Evolutionary conservation across 2,329 filamentous ascomycete genomes (phyloP).

Genomic region (Beauveria caledonica): DNA sequence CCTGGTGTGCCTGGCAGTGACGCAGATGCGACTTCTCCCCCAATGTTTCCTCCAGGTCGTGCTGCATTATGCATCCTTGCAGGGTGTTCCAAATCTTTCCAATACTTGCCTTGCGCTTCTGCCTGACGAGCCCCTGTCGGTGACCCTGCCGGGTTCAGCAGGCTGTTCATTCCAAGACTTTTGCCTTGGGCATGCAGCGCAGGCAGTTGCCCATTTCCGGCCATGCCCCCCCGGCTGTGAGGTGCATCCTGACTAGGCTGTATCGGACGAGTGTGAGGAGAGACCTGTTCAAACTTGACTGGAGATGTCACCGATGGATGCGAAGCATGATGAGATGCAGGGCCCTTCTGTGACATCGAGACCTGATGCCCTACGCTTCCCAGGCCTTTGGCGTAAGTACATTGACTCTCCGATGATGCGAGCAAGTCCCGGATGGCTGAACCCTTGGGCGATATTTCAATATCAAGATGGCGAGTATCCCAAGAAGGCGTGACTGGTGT

Average conservation of each 20-base stretch:
- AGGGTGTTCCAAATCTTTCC: conserved; percentile 16
- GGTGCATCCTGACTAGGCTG: conserved; percentile 16
- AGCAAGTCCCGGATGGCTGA: conserved; percentile 16
- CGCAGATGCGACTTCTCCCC: conserved; percentile 21
- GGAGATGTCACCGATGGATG: conserved; percentile 40
- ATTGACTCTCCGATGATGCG: conserved; percentile 38
- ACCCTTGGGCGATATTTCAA: conserved; percentile 18
- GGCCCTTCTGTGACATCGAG: conserved; percentile 57
- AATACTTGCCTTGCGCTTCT: conserved; percentile 13
- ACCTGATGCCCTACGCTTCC: conserved; percentile 48
- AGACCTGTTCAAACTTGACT: conserved; percentile 25
- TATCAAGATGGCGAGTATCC: conserved; percentile 17
- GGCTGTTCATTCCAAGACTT: conserved; percentile 29
- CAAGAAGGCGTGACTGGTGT: conserved; percentile 28
- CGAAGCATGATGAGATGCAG: conserved; percentile 48
- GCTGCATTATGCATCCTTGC: conserved; percentile 16
- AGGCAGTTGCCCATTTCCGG: conserved; percentile 16
- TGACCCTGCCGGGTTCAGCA: conserved; percentile 30
- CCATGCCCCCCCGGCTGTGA: conserved; percentile 15
- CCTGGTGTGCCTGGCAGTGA: conserved; percentile 28
- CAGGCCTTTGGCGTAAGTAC: conserved; percentile 44
- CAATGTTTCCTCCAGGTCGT: conserved; percentile 18
- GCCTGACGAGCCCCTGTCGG: conserved; percentile 16
- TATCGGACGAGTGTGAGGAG: conserved; percentile 10
- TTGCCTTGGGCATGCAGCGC: conserved; percentile 19